These are phyloP conservation scores for Moniliella sp. DNA, from an alignment of 1,284 basidiomycete species.

Conservation along the genomic window DNA sequence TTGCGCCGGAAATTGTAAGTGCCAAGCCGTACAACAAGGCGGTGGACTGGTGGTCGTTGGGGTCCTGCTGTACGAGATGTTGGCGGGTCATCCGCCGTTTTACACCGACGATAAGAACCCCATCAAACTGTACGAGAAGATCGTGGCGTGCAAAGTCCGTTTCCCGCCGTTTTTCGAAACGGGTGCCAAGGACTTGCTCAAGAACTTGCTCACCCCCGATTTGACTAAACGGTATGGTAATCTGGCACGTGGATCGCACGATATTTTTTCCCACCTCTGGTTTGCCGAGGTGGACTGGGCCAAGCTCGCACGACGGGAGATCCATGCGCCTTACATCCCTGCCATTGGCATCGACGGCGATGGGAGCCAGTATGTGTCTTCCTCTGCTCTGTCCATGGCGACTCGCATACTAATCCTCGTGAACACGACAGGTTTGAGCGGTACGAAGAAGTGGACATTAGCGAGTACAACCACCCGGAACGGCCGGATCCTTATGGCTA, in stretches of 20 bases:
- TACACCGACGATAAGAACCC: conserved; percentile 41
- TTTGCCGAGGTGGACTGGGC: conserved; percentile 35
- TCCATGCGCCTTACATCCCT: no score
- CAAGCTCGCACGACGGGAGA: no score
- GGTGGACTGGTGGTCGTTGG: conserved; percentile 96
- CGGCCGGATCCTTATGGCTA: no score
- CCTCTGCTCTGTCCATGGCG: no score
- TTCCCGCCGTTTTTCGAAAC: no score
- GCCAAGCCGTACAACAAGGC: conserved; percentile 86
- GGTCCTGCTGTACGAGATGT: conserved; percentile 40
- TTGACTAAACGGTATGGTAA: conserved; percentile 39
- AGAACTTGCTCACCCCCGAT: conserved; percentile 37
- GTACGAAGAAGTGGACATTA: no score
- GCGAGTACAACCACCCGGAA: no score
- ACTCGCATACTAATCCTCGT: no score
- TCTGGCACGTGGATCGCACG: conserved; percentile 36
- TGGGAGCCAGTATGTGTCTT: no score
- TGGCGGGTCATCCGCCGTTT: conserved; percentile 21
- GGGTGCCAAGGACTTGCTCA: conserved; percentile 38
- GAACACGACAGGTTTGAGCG: no score
- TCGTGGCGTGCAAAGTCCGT: conserved; percentile 60
- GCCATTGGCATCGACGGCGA: no score
- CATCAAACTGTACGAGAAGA: conserved; percentile 77
- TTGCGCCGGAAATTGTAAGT: conserved; percentile 42
- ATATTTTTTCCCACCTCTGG: conserved; percentile 38